A percentile compares a stretch with the other conserved stretches of the same genome.
Conservation (phyloP, 73 alveolate species). For the Symbiodinium pilosum region DNA sequence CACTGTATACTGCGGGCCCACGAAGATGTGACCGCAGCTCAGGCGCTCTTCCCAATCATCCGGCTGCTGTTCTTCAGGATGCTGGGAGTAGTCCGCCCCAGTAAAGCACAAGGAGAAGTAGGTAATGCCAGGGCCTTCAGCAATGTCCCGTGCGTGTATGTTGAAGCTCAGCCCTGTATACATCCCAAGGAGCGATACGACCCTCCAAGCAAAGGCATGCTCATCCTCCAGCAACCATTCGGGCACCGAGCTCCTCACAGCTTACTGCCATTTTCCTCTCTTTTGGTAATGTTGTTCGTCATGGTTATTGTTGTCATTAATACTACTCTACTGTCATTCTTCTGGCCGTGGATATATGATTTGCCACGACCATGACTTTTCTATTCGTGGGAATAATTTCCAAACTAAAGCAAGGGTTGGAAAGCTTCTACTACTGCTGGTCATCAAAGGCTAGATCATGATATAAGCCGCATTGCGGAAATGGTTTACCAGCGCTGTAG, state of each 20-base stretch:
- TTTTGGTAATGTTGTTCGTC: too few species aligned
- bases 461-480: too few species aligned
- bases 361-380: too few species aligned
- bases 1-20: conserved; percentile 24
- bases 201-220: conserved; percentile 31
- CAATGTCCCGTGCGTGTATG: neutral
- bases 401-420: too few species aligned
- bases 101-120: neutral
- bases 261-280: too few species aligned
- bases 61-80: neutral
- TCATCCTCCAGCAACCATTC: conserved; percentile 48
- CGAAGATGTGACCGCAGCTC: conserved; percentile 19
- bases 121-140: conserved; percentile 15
- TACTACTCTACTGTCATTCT: too few species aligned
- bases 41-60: conserved; percentile 40
- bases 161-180: conserved; percentile 30
- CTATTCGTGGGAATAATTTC: too few species aligned
- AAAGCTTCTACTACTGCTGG: too few species aligned
- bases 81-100: conserved; percentile 37
- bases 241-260: neutral
- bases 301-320: too few species aligned
- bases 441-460: too few species aligned
- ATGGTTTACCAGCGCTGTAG: too few species aligned
- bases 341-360: too few species aligned
- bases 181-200: conserved; percentile 15